Conservation (phyloP, 2,329 filamentous ascomycete genomes). For the Colletotrichum cuscutae region DNA sequence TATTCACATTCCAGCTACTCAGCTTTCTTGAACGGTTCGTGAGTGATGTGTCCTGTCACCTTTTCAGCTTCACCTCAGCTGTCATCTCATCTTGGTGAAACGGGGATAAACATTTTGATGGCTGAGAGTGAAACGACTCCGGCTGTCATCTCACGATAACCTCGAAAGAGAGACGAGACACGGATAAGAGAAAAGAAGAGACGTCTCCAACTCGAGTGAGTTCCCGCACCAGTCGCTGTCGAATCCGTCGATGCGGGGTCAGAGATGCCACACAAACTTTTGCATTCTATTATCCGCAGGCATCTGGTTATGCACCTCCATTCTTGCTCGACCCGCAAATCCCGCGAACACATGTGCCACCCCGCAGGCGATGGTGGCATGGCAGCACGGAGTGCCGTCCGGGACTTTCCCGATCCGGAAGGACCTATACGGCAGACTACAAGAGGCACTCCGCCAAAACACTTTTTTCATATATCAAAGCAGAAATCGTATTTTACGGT, state of each 20-base stretch:
- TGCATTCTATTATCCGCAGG: not conserved
- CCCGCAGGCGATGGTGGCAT: constrained; percentile 6
- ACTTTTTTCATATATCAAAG: too few species aligned
- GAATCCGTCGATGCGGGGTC: constrained; percentile 6
- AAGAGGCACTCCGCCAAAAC: too few species aligned
- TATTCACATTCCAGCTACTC: constrained; percentile 4
- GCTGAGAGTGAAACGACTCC: not conserved
- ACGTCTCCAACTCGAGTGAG: not conserved
- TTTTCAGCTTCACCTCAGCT: constrained; percentile 3
- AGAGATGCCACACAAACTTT: constrained; percentile 4
- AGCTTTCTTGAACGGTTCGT: not conserved
- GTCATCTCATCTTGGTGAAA: not conserved
- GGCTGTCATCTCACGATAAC: not conserved
- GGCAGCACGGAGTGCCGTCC: constrained; percentile 26
- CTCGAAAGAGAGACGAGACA: not conserved
- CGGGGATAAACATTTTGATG: not conserved
- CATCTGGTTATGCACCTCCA: too few species aligned
- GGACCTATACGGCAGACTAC: too few species aligned
- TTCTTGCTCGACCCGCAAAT: not conserved
- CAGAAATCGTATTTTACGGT: too few species aligned
- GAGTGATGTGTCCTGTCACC: not conserved
- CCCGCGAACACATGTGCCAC: constrained; percentile 22
- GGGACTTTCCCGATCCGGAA: constrained; percentile 29
- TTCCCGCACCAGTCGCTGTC: not conserved
- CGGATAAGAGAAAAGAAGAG: not conserved